A percentile compares a stretch with the other conserved stretches of the same genome.
Conservation (phyloP, 2,329 filamentous ascomycete genomes). For the Fusarium odoratissimum region DNA sequence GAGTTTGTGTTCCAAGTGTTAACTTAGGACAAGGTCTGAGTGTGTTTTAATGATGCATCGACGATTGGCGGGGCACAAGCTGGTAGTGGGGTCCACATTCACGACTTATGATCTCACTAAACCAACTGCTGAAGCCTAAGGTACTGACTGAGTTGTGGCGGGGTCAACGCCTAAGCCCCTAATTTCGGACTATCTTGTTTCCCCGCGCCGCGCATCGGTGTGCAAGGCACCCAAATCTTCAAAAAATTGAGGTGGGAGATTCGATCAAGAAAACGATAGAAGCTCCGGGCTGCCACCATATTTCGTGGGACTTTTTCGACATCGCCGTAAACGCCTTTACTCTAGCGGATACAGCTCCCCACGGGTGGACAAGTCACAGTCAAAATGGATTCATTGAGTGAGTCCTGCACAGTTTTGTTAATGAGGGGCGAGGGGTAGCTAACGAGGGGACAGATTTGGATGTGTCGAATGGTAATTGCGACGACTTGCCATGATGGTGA, state of each 20-base stretch:
- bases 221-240: conserved; percentile 47
- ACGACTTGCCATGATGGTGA: conserved; percentile 17
- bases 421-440: conserved; percentile 48
- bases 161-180: conserved; percentile 28
- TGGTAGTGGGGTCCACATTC: conserved; percentile 41
- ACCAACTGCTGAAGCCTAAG: conserved; percentile 10
- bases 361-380: conserved; percentile 42
- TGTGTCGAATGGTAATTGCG: conserved; percentile 78
- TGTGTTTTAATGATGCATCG: conserved; percentile 25
- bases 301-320: conserved; percentile 40
- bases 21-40: neutral
- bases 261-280: conserved; percentile 45
- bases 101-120: conserved; percentile 40
- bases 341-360: conserved; percentile 45
- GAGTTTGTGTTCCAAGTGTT: neutral
- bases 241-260: conserved; percentile 49
- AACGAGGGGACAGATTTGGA: conserved; percentile 74
- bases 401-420: conserved; percentile 45
- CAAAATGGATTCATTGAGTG: conserved; percentile 55
- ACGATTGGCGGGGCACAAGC: conserved; percentile 39
- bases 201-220: conserved; percentile 48
- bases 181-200: conserved; percentile 48
- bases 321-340: conserved; percentile 40
- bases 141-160: neutral
- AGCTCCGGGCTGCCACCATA: conserved; percentile 47